Evolutionary conservation across 208 protist genomes (phyloP).

Genomic region (Leishmania arabica): DNA sequence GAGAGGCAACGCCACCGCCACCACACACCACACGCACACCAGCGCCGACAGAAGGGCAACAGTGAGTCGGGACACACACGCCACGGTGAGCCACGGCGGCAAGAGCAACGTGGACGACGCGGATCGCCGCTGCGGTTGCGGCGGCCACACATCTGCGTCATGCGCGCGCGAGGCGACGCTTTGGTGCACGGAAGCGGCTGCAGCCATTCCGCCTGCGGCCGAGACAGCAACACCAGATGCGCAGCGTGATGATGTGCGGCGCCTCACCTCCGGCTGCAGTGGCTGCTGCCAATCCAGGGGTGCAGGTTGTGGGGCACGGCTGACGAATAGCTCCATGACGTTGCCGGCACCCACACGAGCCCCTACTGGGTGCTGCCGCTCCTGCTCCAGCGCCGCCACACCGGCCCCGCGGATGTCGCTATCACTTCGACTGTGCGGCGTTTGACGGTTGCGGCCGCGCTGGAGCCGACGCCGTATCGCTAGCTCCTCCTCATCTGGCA

Average conservation of each 20-base stretch:
- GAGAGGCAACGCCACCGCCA: slow-evolving; percentile 9
- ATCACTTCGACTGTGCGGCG: not conserved
- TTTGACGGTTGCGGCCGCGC: slow-evolving; percentile 1
- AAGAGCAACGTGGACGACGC: slow-evolving; percentile 4
- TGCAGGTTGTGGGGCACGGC: not conserved
- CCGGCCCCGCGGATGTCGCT: not conserved
- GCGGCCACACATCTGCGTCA: not conserved
- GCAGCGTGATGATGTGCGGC: not conserved
- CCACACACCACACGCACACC: slow-evolving; percentile 9
- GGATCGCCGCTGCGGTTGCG: slow-evolving; percentile 4
- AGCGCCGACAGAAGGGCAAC: slow-evolving; percentile 1
- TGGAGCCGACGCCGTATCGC: slow-evolving; percentile 20
- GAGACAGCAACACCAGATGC: not conserved
- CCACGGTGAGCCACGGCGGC: not conserved
- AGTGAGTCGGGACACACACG: not conserved
- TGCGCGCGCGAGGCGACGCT: not conserved
- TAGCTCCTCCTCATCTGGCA: slow-evolving; percentile 40
- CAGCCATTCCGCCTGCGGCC: not conserved
- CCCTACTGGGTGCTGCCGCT: not conserved
- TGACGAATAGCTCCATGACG: slow-evolving; percentile 7
- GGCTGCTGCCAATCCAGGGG: not conserved
- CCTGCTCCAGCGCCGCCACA: not conserved
- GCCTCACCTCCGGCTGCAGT: not conserved
- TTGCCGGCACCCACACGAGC: not conserved
- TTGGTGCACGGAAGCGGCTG: not conserved